Percentiles rank a stretch among this genome's conserved stretches.
phyloP scores from a whole-genome alignment of 768 basidiomycete genomes.

The Strobilomyces echinocephalus region DNA sequence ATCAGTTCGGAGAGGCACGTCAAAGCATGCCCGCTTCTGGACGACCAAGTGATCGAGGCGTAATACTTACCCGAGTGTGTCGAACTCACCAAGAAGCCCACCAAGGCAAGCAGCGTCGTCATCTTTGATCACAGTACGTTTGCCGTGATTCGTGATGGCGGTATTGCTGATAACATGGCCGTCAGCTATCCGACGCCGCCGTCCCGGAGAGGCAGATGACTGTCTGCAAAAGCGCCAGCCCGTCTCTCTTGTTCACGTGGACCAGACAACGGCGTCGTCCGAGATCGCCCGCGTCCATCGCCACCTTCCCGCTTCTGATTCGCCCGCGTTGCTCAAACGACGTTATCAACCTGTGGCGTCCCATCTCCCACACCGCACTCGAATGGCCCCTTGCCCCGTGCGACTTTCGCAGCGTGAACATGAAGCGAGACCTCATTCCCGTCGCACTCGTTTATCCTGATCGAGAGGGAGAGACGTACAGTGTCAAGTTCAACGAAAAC shows the following conservation, averaged over 20 bases:
- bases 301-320: slow-evolving; percentile 41
- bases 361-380: slow-evolving; percentile 40
- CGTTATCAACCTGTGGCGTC: slow-evolving; percentile 53
- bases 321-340: slow-evolving; percentile 34
- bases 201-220: slow-evolving; percentile 34
- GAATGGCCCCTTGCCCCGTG: slow-evolving; percentile 48
- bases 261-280: slow-evolving; percentile 41
- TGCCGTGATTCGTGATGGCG: not conserved
- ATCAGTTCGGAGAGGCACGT: slow-evolving; percentile 29
- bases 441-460: slow-evolving; percentile 39
- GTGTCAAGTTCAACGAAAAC: slow-evolving; percentile 34
- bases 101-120: slow-evolving; percentile 36
- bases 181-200: slow-evolving; percentile 40
- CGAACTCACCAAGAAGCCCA: slow-evolving; percentile 35
- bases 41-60: slow-evolving; percentile 33
- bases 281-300: slow-evolving; percentile 39
- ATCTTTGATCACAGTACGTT: slow-evolving; percentile 41
- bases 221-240: slow-evolving; percentile 41
- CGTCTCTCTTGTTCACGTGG: slow-evolving; percentile 40
- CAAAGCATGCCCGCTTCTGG: slow-evolving; percentile 26
- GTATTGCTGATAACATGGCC: not conserved
- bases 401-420: slow-evolving; percentile 42
- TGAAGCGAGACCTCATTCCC: slow-evolving; percentile 34
- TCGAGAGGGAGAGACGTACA: slow-evolving; percentile 40
- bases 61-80: slow-evolving; percentile 39